Evolutionary conservation across 2,329 filamentous ascomycete genomes (phyloP), one percentile per base, ranked within the genome.

Genomic region (Colletotrichum sp.): DNA sequence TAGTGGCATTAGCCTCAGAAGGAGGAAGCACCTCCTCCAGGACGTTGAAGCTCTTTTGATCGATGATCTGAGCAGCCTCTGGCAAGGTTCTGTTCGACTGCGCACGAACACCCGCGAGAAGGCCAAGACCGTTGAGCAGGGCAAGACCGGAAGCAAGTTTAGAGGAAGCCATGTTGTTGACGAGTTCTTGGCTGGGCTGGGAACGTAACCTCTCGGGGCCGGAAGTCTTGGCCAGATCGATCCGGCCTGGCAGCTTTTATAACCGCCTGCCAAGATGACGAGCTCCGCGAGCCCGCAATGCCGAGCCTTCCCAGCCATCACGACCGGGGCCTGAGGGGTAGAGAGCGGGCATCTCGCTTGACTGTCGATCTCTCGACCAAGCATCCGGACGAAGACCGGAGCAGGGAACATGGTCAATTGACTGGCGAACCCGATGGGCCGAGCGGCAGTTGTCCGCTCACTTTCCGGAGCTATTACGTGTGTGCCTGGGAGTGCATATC

Each of bases 31-130:
- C 87, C 4, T 77, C 79, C 1, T 83, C 78, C 36, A 89, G 77
- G 18, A 84, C 85, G 77, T 87, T 88, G 81, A 88, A 87, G n/a
- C 80, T 82, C 77, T 81, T 85, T 78, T 87, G 86, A 78, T 88
- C 82, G 59, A 89, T 85, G 57, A 88, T 75, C 71, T 88, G 86
- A 6, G 86, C 87, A 71, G 67, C 60, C 12, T 52, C 44, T 6
- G 76, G 77, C 6, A 77, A 55, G n/a, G 73, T 30, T 2, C 69
- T 59, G 30, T 69, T 59, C 4, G 60, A 57, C 64, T 68, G 73
- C 10, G 69, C 63, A 18, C 30, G 83, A 82, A 5, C 69, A 2
- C 63, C 63, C 2, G 69, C 36, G 2, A 71, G 44, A 15, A 62
- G 24, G 24, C 67, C 67, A 21, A 69, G 52, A 82, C 78, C 15